phyloP scores from a whole-genome alignment of 2,329 filamentous ascomycete species.

The Microcyclospora tardicrescens region DNA sequence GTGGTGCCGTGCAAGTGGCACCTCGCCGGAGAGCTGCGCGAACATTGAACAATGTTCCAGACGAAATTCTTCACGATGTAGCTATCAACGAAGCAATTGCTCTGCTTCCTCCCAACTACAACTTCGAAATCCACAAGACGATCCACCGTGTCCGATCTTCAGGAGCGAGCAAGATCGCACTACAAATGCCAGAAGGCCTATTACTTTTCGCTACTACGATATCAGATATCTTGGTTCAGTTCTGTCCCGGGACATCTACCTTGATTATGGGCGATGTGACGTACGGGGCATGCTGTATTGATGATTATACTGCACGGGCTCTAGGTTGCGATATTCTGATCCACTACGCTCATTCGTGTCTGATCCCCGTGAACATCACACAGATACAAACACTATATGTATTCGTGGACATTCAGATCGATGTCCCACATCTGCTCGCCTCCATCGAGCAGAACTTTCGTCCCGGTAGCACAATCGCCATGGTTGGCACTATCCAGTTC shows the following conservation, averaged over 20 bases:
- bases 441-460: slow-evolving; percentile 83
- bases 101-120: slow-evolving; percentile 89
- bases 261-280: slow-evolving; percentile 99
- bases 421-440: slow-evolving; percentile 72
- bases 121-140: slow-evolving; percentile 96
- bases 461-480: slow-evolving; percentile 70
- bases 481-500: slow-evolving; percentile 97
- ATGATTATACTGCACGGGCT: slow-evolving; percentile 91
- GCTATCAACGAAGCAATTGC: slow-evolving; percentile 78
- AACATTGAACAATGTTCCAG: slow-evolving; percentile 80
- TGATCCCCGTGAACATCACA: slow-evolving; percentile 92
- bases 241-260: slow-evolving; percentile 83
- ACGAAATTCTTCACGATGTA: slow-evolving; percentile 71
- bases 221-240: slow-evolving; percentile 87
- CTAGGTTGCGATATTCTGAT: slow-evolving; percentile 88
- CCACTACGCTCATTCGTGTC: slow-evolving; percentile 92
- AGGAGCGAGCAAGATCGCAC: slow-evolving; percentile 66
- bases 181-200: slow-evolving; percentile 96
- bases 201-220: slow-evolving; percentile 94
- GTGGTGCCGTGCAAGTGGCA: slow-evolving; percentile 45
- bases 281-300: slow-evolving; percentile 96
- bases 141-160: slow-evolving; percentile 82
- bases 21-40: slow-evolving; percentile 60
- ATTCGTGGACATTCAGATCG: slow-evolving; percentile 95
- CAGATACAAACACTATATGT: slow-evolving; percentile 96